phyloP scores from a whole-genome alignment of 805 yeast genomes.

The Saturnispora halmiae region DNA sequence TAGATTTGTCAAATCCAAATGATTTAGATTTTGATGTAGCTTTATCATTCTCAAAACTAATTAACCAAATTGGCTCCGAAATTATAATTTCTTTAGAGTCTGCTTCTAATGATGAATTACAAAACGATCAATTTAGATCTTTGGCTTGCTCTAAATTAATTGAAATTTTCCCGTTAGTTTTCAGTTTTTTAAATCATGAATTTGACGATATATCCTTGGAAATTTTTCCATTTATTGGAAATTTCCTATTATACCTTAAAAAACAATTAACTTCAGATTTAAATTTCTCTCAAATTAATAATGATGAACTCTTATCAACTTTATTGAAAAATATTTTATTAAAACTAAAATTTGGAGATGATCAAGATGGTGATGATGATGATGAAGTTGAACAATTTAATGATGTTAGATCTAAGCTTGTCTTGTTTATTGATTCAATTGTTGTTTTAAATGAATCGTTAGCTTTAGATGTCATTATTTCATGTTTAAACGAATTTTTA shows the following conservation, averaged over 20 bases:
- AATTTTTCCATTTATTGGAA: slow-evolving; percentile 72
- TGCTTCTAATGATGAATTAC: slow-evolving; percentile 27
- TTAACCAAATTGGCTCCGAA: slow-evolving; percentile 69
- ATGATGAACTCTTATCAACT: slow-evolving; percentile 46
- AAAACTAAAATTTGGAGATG: slow-evolving; percentile 75
- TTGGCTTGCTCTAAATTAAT: slow-evolving; percentile 39
- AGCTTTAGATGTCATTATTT: slow-evolving; percentile 29
- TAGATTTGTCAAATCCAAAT: slow-evolving; percentile 31
- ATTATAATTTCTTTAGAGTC: slow-evolving; percentile 58
- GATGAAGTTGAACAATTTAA: slow-evolving; percentile 70
- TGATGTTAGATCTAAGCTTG: slow-evolving; percentile 68
- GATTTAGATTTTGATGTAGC: slow-evolving; percentile 52
- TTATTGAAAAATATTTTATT: slow-evolving; percentile 60
- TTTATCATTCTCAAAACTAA: slow-evolving; percentile 66
- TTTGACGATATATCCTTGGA: slow-evolving; percentile 84
- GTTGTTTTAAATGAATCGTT: slow-evolving; percentile 34
- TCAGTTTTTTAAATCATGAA: slow-evolving; percentile 66
- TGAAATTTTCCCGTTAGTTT: slow-evolving; percentile 61
- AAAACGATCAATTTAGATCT: slow-evolving; percentile 32
- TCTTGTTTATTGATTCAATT: slow-evolving; percentile 77
- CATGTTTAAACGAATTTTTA: slow-evolving; percentile 41
- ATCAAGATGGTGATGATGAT: slow-evolving; percentile 47
- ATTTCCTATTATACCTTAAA: slow-evolving; percentile 61
- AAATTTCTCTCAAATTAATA: slow-evolving; percentile 25
- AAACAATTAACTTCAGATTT: slow-evolving; percentile 35